phyloP scores from a whole-genome alignment of 73 alveolate species.

The Paramecium tetraurelia region DNA sequence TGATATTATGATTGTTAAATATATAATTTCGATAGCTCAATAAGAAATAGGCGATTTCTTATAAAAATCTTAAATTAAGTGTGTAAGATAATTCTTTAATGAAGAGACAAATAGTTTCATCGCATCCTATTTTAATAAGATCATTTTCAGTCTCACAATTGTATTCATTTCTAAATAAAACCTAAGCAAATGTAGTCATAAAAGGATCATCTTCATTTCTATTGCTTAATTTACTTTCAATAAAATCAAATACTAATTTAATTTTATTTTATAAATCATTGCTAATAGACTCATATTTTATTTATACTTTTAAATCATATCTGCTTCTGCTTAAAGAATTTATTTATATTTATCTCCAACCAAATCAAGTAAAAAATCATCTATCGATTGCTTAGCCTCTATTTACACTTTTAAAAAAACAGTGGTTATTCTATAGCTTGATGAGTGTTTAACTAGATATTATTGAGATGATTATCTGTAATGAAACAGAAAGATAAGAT shows the following conservation, averaged over 20 bases:
- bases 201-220: not conserved
- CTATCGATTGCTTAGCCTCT: not conserved
- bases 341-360: not conserved
- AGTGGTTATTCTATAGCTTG: not conserved
- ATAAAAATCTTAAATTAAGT: not conserved
- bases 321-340: not conserved
- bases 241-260: not conserved
- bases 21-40: not conserved
- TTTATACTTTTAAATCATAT: not conserved
- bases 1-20: not conserved
- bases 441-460: not conserved
- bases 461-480: too few relatives aligned
- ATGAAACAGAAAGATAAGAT: too few relatives aligned
- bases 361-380: constrained; percentile 29
- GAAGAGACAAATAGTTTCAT: not conserved
- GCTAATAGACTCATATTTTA: not conserved
- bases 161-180: not conserved
- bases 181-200: not conserved
- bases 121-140: not conserved
- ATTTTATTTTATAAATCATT: not conserved
- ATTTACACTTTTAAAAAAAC: not conserved
- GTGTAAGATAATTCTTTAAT: constrained; percentile 8
- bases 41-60: not conserved
- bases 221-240: not conserved
- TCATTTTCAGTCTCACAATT: not conserved